phyloP scores from a whole-genome alignment of 2,329 filamentous ascomycete genomes.

The Trichoderma sp. region DNA sequence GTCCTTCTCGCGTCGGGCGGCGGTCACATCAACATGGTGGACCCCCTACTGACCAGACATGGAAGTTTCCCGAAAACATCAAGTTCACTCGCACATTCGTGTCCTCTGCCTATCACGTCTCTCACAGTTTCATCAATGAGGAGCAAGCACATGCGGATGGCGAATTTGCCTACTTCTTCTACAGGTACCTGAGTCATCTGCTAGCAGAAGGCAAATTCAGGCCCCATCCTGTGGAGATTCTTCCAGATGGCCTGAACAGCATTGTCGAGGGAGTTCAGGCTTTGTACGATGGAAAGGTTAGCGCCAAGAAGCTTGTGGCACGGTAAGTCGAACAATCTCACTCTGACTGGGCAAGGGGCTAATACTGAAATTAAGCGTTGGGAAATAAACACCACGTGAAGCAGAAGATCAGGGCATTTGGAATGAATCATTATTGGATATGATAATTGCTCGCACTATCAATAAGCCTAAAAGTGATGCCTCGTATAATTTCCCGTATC shows the following conservation, averaged over 20 bases:
- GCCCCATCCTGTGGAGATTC: constrained; percentile 20
- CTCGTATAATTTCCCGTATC: not conserved
- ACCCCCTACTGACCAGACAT: not conserved
- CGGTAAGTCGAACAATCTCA: not conserved
- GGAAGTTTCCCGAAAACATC: not conserved
- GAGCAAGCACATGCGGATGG: not conserved
- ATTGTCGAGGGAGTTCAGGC: constrained; percentile 12
- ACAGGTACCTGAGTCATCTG: constrained; percentile 3
- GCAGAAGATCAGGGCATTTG: not conserved
- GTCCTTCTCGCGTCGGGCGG: constrained; percentile 1
- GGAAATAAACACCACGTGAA: not conserved
- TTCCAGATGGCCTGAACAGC: constrained; percentile 21
- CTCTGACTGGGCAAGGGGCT: not conserved
- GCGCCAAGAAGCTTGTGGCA: constrained; percentile 19
- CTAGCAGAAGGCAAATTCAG: constrained; percentile 6
- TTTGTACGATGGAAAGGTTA: constrained; percentile 20
- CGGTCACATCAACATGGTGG: constrained; percentile 6
- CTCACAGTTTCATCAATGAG: constrained; percentile 1
- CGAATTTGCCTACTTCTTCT: constrained; percentile 4
- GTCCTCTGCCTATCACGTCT: constrained; percentile 6
- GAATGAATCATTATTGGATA: not conserved
- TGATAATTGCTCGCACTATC: not conserved
- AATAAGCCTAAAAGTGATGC: not conserved
- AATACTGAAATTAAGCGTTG: not conserved
- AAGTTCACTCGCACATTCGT: constrained; percentile 6